Evolutionary conservation across 208 protist species (phyloP).

Genomic region (Phytomonas francai): DNA sequence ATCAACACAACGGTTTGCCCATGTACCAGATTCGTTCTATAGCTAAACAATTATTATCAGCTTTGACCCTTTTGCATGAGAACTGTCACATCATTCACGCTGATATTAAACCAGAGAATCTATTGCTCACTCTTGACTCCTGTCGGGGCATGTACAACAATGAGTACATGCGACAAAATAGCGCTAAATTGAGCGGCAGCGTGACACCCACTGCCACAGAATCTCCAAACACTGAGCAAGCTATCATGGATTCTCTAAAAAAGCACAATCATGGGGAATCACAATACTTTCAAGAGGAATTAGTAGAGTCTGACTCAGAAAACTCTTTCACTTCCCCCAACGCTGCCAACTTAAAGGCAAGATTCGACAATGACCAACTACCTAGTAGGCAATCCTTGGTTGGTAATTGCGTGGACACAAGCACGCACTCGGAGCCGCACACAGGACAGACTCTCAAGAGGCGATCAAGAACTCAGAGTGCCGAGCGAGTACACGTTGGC

Average conservation of each 20-base stretch:
- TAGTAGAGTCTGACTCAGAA: neutral
- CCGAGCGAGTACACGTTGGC: neutral
- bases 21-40: slow-evolving; percentile 84
- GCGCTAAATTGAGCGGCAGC: neutral
- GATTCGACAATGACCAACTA: neutral
- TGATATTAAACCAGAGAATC: slow-evolving; percentile 95
- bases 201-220: neutral
- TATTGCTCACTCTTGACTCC: slow-evolving; percentile 76
- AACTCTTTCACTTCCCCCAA: neutral
- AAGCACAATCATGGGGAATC: neutral
- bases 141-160: slow-evolving; percentile 20
- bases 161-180: neutral
- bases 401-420: neutral
- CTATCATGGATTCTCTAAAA: neutral
- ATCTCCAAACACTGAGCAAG: neutral
- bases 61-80: slow-evolving; percentile 87
- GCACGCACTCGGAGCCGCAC: neutral
- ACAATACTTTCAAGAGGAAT: neutral
- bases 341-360: neutral
- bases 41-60: slow-evolving; percentile 86
- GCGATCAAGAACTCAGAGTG: neutral
- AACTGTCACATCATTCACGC: slow-evolving; percentile 93
- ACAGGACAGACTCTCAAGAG: neutral
- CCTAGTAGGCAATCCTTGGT: neutral
- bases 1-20: slow-evolving; percentile 66